Evolutionary conservation across 2,329 filamentous ascomycete species (phyloP).

Genomic region (Fusarium austroafricanum): DNA sequence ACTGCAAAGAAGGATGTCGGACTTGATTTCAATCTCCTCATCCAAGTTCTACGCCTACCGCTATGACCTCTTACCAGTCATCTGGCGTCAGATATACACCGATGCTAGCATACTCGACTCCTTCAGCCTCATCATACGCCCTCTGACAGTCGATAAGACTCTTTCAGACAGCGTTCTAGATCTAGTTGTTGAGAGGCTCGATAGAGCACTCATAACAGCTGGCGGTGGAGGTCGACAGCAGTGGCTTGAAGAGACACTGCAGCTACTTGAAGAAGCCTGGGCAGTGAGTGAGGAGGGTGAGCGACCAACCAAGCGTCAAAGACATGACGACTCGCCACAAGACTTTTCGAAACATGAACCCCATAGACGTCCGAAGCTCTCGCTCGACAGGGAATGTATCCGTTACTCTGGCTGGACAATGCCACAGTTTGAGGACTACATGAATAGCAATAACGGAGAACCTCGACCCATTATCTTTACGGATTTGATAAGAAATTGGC

Average conservation of each 20-base stretch:
- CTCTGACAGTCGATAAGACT: background rate
- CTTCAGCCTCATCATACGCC: slow-evolving; percentile 49
- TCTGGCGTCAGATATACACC: slow-evolving; percentile 78
- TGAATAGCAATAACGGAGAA: slow-evolving; percentile 58
- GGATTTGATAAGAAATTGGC: slow-evolving; percentile 74
- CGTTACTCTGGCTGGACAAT: slow-evolving; percentile 61
- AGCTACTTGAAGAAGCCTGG: slow-evolving; percentile 53
- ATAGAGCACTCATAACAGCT: slow-evolving; percentile 80
- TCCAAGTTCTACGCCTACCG: slow-evolving; percentile 77
- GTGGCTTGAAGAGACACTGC: slow-evolving; percentile 65
- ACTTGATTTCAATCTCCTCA: slow-evolving; percentile 69
- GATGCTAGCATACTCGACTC: slow-evolving; percentile 76
- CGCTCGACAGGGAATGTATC: slow-evolving; percentile 41
- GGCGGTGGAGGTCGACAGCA: slow-evolving; percentile 66
- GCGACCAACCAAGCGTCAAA: slow-evolving; percentile 41
- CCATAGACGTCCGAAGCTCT: slow-evolving; percentile 45
- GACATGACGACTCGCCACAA: background rate
- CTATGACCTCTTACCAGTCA: slow-evolving; percentile 72
- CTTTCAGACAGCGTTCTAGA: slow-evolving; percentile 55
- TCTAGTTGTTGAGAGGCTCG: slow-evolving; percentile 72
- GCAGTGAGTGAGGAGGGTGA: slow-evolving; percentile 13
- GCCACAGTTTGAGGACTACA: slow-evolving; percentile 70
- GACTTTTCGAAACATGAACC: slow-evolving; percentile 48
- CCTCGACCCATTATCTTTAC: slow-evolving; percentile 77
- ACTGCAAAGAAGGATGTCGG: slow-evolving; percentile 60